Conservation (phyloP, 1,139 yeast genomes). For the Suhomyces bokatorum region DNA sequence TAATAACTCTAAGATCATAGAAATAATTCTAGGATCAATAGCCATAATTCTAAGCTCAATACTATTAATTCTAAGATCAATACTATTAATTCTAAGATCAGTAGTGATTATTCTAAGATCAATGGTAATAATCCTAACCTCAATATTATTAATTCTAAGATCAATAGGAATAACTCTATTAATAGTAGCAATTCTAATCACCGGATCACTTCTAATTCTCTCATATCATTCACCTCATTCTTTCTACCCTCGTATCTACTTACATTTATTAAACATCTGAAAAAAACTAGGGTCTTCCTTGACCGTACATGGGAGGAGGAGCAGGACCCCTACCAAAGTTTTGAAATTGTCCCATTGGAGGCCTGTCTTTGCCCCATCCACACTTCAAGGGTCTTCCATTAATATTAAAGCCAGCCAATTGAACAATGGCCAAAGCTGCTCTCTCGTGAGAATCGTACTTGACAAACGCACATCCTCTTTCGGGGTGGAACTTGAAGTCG, state of each 20-base stretch:
- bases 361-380: conserved; percentile 83
- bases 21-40: no score
- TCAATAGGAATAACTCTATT: no score
- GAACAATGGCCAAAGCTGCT: conserved; percentile 86
- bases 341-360: conserved; percentile 40
- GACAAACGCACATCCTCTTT: conserved; percentile 82
- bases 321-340: conserved; percentile 30
- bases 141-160: no score
- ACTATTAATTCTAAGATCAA: no score
- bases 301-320: conserved; percentile 5
- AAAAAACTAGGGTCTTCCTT: conserved; percentile 6
- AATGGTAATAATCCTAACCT: no score
- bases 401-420: conserved; percentile 69
- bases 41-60: no score
- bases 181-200: no score
- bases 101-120: no score
- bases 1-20: no score
- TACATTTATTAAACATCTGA: conserved; percentile 4
- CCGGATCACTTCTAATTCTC: no score
- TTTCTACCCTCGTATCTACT: background rate
- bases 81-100: no score
- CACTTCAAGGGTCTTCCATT: conserved; percentile 80
- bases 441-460: conserved; percentile 84
- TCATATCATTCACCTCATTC: no score
- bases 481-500: conserved; percentile 79